phyloP scores from a whole-genome alignment of 2,329 filamentous ascomycete genomes.

The Volutella citrinella region DNA sequence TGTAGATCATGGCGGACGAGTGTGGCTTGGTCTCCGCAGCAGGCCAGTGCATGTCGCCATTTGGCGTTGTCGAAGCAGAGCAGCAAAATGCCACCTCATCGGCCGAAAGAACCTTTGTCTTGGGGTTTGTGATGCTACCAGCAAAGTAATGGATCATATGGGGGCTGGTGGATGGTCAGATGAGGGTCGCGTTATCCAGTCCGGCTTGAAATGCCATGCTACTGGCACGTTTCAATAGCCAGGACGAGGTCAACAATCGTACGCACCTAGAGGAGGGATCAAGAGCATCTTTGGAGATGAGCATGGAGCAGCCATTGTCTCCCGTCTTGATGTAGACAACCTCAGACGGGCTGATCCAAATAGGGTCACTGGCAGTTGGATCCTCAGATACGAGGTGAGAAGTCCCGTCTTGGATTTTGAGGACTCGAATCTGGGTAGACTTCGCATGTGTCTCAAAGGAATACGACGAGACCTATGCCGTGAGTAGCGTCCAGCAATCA shows the following conservation, averaged over 20 bases:
- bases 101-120: slow-evolving; percentile 49
- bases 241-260: too few species aligned
- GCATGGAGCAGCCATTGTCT: slow-evolving; percentile 45
- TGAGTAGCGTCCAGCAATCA: too few species aligned
- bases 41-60: slow-evolving; percentile 68
- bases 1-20: slow-evolving; percentile 69
- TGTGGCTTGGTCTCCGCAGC: slow-evolving; percentile 56
- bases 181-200: too few species aligned
- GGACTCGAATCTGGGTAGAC: slow-evolving; percentile 63
- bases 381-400: slow-evolving; percentile 65
- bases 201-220: background rate
- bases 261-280: slow-evolving; percentile 39
- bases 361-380: slow-evolving; percentile 63
- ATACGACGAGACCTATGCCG: slow-evolving; percentile 70
- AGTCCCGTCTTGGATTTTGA: slow-evolving; percentile 66
- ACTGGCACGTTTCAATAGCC: background rate
- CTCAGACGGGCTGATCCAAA: slow-evolving; percentile 71
- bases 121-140: slow-evolving; percentile 57
- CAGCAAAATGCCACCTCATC: slow-evolving; percentile 53
- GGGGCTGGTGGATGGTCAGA: slow-evolving; percentile 16
- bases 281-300: slow-evolving; percentile 39
- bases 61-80: slow-evolving; percentile 63
- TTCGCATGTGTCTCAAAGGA: slow-evolving; percentile 74
- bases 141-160: slow-evolving; percentile 48
- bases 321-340: slow-evolving; percentile 52